phyloP scores from a whole-genome alignment of 2,329 filamentous ascomycete genomes.

The Emmonsiellopsis sp. region DNA sequence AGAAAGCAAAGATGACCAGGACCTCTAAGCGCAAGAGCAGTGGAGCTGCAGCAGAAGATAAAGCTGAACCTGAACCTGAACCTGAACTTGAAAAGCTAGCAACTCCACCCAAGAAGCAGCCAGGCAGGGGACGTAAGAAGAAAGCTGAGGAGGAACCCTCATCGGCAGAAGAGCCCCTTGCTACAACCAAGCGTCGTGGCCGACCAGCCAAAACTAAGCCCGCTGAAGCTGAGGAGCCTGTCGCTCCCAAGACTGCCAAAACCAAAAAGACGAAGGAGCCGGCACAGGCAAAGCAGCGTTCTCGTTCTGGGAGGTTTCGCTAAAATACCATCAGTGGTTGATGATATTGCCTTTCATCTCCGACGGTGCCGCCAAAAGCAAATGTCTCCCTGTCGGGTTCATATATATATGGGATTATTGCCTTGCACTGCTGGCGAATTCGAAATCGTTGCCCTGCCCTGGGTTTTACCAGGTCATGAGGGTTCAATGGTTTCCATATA shows the following conservation, averaged over 20 bases:
- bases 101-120: slow-evolving; percentile 2
- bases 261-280: slow-evolving; percentile 12
- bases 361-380: neutral
- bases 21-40: slow-evolving; percentile 7
- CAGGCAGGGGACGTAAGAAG: slow-evolving; percentile 5
- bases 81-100: slow-evolving; percentile 5
- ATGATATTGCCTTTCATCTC: neutral
- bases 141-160: slow-evolving; percentile 12
- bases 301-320: neutral
- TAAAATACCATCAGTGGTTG: neutral
- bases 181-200: slow-evolving; percentile 11
- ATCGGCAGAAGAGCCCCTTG: slow-evolving; percentile 11
- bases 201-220: slow-evolving; percentile 9
- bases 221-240: slow-evolving; percentile 8
- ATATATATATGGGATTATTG: too few species aligned
- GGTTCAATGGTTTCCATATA: too few species aligned
- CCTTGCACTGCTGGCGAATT: too few species aligned
- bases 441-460: too few species aligned
- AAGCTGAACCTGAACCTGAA: slow-evolving; percentile 4
- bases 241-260: neutral
- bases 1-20: slow-evolving; percentile 10
- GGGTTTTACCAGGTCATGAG: too few species aligned
- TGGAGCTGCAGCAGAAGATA: neutral
- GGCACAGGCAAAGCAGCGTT: slow-evolving; percentile 7
- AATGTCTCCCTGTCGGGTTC: neutral